Percentiles rank a stretch among this genome's conserved stretches.
Conservation (phyloP, 1,284 basidiomycete species). For the Mycosarcoma maydis region DNA sequence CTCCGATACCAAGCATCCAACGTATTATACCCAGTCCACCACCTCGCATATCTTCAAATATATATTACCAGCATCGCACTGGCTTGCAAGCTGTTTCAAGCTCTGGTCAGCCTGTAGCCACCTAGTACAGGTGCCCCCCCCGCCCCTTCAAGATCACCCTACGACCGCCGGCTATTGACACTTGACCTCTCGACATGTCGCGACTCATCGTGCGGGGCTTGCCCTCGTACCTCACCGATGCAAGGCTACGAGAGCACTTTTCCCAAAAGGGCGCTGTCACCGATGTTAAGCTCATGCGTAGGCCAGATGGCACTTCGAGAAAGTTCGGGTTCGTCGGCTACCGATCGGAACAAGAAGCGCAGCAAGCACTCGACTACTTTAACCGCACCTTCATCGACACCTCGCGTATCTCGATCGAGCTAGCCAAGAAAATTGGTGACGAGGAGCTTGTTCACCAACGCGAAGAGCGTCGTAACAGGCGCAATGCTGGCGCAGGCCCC, state of each 20-base stretch:
- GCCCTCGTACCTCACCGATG: constrained; percentile 77
- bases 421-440: constrained; percentile 73
- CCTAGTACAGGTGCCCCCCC: no score
- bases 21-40: constrained; percentile 33
- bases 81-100: neutral
- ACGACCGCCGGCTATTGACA: no score
- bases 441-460: constrained; percentile 41
- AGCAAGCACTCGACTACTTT: constrained; percentile 82
- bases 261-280: constrained; percentile 73
- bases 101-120: constrained; percentile 7
- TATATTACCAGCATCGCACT: neutral
- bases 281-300: constrained; percentile 84
- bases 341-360: constrained; percentile 81
- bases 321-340: constrained; percentile 94
- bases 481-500: constrained; percentile 17
- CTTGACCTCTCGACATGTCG: constrained; percentile 71
- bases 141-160: no score
- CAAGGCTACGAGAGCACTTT: constrained; percentile 78
- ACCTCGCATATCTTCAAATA: neutral
- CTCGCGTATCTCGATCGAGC: constrained; percentile 77
- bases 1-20: constrained; percentile 4
- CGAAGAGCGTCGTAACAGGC: constrained; percentile 30
- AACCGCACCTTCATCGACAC: constrained; percentile 75
- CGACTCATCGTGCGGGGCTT: constrained; percentile 91
- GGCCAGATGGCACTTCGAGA: constrained; percentile 80